Evolutionary conservation across 2,329 filamentous ascomycete genomes (phyloP), one percentile per base, ranked within the genome.

Genomic region (Pseudocercospora eumusae): DNA sequence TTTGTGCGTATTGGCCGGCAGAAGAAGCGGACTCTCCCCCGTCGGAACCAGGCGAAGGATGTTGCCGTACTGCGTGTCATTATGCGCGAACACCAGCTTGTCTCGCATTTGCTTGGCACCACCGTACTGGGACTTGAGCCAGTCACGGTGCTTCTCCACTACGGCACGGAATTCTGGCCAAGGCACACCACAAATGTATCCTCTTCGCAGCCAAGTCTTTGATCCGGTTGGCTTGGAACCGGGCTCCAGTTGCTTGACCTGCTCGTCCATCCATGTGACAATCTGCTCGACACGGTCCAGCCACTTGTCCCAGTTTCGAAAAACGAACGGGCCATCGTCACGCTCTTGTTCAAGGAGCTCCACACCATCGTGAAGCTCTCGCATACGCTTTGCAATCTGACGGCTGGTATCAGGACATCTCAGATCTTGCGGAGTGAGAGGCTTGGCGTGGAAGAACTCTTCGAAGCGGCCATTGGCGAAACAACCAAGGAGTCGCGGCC

Each of bases 51-150:
- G 80, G 40, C 93, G 91, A 55, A 99, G 86, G 65, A 99, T 95
- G 74, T 99, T 99, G 66, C 95, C 95, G 72, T 99, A 98, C 87
- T 99, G 95, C 4, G 95, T 96, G 83, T 99, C 95, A 71, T 96
- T 97, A 75, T 99, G 95, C n/a, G 92, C 91, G 81, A 99, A 99
- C 0, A 97, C 87, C 10, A 99, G 84, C 59, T 86, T 83, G 52
- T 90, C 84, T 57, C 88, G 88, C 60, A 98, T 82, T 54, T 84
- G 85, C 33, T 85, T 78, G 4, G 80, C 73, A 1, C 87, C 87
- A 42, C 89, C 89, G 75, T 93, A 95, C 70, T 86, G 84, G 42
- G 84, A 82, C 57, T 88, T 79, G n/a, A 98, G 78, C 81, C 88
- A 89, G 20, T 80, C 79, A 15, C 92, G 86, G 75, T 97, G 97